Percentiles rank a stretch among this genome's conserved stretches.
phyloP scores from a whole-genome alignment of 495 filamentous ascomycete genomes.

The Podospora didyma region DNA sequence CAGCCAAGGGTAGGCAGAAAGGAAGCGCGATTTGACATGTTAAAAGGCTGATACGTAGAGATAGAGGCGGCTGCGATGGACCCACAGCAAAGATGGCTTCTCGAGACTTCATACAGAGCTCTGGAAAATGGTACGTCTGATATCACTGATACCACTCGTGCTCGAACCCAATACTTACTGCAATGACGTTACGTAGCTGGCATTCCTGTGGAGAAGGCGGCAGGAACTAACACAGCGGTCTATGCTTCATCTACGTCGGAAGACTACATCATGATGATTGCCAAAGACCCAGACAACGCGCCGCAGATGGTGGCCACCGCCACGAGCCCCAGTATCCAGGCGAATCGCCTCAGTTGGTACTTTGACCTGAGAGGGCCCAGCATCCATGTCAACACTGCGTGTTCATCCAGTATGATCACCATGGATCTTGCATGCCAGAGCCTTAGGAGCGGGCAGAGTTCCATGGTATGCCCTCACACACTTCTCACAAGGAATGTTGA shows the following conservation, averaged over 20 bases:
- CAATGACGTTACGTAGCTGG: slow-evolving; percentile 31
- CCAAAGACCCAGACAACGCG: slow-evolving; percentile 23
- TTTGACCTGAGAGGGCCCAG: slow-evolving; percentile 42
- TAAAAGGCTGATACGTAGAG: no score
- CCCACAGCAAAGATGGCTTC: slow-evolving; percentile 69
- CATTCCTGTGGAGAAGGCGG: slow-evolving; percentile 62
- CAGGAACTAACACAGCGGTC: slow-evolving; percentile 22
- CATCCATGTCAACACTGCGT: slow-evolving; percentile 46
- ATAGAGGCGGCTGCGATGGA: slow-evolving; percentile 59
- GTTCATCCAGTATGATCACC: slow-evolving; percentile 49
- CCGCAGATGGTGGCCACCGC: slow-evolving; percentile 47
- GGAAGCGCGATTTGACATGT: no score
- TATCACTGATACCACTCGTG: no score
- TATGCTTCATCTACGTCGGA: slow-evolving; percentile 28
- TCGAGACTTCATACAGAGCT: slow-evolving; percentile 75
- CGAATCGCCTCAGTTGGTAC: slow-evolving; percentile 48
- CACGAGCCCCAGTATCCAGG: slow-evolving; percentile 22
- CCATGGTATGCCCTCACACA: no score
- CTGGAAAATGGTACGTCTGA: slow-evolving; percentile 56
- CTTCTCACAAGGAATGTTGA: no score
- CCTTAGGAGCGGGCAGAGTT: slow-evolving; percentile 33
- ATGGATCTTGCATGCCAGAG: slow-evolving; percentile 48
- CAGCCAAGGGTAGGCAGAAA: no score
- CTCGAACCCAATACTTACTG: no score
- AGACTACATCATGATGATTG: slow-evolving; percentile 25